Evolutionary conservation across 2,329 filamentous ascomycete genomes (phyloP).

Genomic region (Pseudopyrenochaeta lycopersici): DNA sequence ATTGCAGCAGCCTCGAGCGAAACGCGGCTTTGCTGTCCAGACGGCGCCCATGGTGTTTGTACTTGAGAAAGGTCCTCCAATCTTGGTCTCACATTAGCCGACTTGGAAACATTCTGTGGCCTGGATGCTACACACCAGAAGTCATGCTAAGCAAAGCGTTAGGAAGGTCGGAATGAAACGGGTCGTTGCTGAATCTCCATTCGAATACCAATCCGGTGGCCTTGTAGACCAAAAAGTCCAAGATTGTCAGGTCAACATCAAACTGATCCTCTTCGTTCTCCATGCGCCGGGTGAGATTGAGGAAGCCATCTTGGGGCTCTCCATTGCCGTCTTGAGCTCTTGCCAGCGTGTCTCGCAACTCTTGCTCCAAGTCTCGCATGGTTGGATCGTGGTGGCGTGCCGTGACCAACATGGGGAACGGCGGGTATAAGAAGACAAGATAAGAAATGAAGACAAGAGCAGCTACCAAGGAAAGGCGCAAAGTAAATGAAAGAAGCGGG

Average conservation of each 20-base stretch:
- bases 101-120: background rate
- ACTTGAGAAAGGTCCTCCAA: conserved; percentile 55
- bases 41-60: conserved; percentile 47
- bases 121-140: conserved; percentile 31
- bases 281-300: conserved; percentile 44
- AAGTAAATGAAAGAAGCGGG: conserved; percentile 4
- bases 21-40: conserved; percentile 54
- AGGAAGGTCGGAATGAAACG: conserved; percentile 42
- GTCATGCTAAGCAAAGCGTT: conserved; percentile 45
- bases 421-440: conserved; percentile 9
- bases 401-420: conserved; percentile 25
- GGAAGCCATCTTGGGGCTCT: conserved; percentile 38
- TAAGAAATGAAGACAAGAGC: conserved; percentile 9
- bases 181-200: conserved; percentile 39
- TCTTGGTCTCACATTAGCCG: conserved; percentile 33
- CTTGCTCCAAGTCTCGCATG: conserved; percentile 34
- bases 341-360: conserved; percentile 29
- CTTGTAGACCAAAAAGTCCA: conserved; percentile 65
- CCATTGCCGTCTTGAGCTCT: conserved; percentile 20
- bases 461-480: conserved; percentile 14
- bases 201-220: conserved; percentile 55
- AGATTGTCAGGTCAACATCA: conserved; percentile 63
- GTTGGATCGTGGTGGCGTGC: conserved; percentile 17
- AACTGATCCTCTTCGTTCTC: conserved; percentile 49
- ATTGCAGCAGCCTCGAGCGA: conserved; percentile 59